phyloP scores from a whole-genome alignment of 345 rosid genomes.

The Eucalyptus erythrocorys region DNA sequence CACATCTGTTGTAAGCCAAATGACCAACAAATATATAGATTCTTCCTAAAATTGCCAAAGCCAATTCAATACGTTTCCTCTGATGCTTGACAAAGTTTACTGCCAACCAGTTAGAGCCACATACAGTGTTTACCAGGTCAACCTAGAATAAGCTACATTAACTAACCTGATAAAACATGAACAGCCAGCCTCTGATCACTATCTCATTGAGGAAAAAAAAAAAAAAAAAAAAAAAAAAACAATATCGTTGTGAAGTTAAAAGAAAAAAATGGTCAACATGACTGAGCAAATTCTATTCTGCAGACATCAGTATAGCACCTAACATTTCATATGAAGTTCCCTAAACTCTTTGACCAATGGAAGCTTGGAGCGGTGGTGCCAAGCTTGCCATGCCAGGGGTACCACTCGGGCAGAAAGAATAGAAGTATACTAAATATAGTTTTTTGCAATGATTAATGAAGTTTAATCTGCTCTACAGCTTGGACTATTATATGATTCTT shows the following conservation, averaged over 20 bases:
- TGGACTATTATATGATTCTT: neutral
- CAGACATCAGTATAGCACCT: neutral
- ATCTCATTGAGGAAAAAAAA: neutral
- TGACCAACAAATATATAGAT: neutral
- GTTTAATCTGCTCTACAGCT: neutral
- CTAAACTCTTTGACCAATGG: neutral
- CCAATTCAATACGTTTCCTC: neutral
- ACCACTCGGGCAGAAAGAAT: neutral
- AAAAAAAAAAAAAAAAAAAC: neutral
- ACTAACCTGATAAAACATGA: neutral
- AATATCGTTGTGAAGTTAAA: neutral
- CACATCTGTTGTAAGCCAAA: neutral
- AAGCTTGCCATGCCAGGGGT: neutral
- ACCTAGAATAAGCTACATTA: neutral
- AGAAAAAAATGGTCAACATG: neutral
- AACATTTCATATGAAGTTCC: neutral
- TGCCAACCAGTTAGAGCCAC: neutral
- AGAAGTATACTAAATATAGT: neutral
- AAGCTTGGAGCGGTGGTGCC: neutral
- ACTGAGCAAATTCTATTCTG: neutral
- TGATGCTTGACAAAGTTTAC: neutral
- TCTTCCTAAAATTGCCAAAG: neutral
- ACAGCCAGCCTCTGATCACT: neutral
- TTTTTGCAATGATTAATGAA: neutral
- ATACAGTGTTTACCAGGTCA: neutral